A percentile compares a stretch with the other conserved stretches of the same genome.
These are phyloP conservation scores for Seiridium unicorne DNA, from an alignment of 2,329 filamentous ascomycete genomes.

Conservation along the genomic window DNA sequence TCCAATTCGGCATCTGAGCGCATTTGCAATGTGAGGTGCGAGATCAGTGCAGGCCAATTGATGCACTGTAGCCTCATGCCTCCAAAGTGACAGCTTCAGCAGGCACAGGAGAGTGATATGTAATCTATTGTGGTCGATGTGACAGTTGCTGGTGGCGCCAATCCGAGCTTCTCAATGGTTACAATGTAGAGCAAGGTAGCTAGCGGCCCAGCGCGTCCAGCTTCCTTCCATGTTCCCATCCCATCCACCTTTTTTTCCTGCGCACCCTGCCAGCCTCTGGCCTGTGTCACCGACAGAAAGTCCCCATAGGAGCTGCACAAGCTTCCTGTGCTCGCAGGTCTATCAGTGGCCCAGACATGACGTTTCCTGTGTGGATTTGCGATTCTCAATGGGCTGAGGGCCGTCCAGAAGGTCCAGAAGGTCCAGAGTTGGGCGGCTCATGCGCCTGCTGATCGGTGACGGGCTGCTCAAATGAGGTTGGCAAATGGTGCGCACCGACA, in stretches of 20 bases:
- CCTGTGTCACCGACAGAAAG: not conserved
- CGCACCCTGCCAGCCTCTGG: too few species aligned
- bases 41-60: not conserved
- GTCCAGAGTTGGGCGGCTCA: too few species aligned
- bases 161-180: not conserved
- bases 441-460: not conserved
- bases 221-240: not conserved
- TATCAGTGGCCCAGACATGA: too few species aligned
- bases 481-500: not conserved
- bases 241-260: too few species aligned
- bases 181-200: not conserved
- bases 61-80: not conserved
- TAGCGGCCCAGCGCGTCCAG: not conserved
- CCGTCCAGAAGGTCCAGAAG: too few species aligned
- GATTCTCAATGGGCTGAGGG: too few species aligned
- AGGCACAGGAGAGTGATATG: not conserved
- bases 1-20: not conserved
- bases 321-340: too few species aligned
- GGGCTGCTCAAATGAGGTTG: not conserved
- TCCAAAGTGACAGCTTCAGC: too few species aligned
- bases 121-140: not conserved
- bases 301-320: too few species aligned
- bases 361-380: too few species aligned
- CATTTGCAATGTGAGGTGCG: not conserved
- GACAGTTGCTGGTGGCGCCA: not conserved